Evolutionary conservation across 805 yeast species (phyloP).

Genomic region (Nakazawaea anatomiae): DNA sequence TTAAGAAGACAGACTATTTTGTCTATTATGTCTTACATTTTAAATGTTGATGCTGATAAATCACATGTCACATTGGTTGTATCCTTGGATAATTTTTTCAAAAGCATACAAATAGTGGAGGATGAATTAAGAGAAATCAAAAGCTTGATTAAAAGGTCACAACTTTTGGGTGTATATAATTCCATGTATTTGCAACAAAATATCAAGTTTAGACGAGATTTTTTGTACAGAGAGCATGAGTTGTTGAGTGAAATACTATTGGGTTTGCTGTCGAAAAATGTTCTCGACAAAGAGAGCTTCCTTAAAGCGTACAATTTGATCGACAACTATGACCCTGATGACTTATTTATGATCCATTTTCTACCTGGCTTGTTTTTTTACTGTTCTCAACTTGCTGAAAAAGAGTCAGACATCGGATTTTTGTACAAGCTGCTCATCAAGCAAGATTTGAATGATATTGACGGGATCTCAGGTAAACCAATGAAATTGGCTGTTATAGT

Average conservation of each 20-base stretch:
- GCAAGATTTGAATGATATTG: slow-evolving; percentile 27
- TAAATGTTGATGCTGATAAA: slow-evolving; percentile 18
- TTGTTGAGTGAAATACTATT: slow-evolving; percentile 57
- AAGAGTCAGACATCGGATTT: slow-evolving; percentile 29
- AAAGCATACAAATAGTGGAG: slow-evolving; percentile 56
- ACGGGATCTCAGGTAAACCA: slow-evolving; percentile 39
- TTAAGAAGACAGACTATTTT: slow-evolving; percentile 68
- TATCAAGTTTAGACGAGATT: slow-evolving; percentile 54
- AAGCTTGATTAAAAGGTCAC: slow-evolving; percentile 43
- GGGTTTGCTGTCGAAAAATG: slow-evolving; percentile 39
- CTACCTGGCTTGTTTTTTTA: slow-evolving; percentile 53
- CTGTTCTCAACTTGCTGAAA: slow-evolving; percentile 29
- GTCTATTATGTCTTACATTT: slow-evolving; percentile 46
- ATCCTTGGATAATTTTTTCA: slow-evolving; percentile 36
- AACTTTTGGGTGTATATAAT: slow-evolving; percentile 46
- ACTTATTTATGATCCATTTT: slow-evolving; percentile 57
- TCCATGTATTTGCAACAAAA: slow-evolving; percentile 38
- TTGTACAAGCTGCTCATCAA: slow-evolving; percentile 31
- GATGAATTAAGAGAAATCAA: slow-evolving; percentile 47
- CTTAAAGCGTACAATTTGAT: slow-evolving; percentile 38
- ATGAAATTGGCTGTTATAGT: slow-evolving; percentile 41
- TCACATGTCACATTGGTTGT: slow-evolving; percentile 9
- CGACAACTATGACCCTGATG: slow-evolving; percentile 48
- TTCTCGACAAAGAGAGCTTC: slow-evolving; percentile 28
- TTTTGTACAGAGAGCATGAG: slow-evolving; percentile 65